Evolutionary conservation across 768 basidiomycete genomes (phyloP), one percentile per base, ranked within the genome.

Genomic region (Mycena amicta): DNA sequence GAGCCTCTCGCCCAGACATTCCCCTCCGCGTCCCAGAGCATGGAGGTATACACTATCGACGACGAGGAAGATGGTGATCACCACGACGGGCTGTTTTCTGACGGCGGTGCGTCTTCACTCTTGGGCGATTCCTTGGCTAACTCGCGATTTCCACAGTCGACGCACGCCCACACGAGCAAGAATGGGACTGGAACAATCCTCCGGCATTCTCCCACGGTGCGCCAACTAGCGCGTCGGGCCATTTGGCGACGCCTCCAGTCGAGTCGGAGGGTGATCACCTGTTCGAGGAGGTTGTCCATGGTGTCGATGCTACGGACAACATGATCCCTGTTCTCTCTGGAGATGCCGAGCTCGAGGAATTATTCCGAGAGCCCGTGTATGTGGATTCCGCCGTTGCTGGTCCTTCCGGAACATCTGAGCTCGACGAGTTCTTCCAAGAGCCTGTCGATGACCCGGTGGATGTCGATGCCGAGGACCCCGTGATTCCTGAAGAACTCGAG

Each of bases 151-250:
- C n/a, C n/a, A n/a, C n/a, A n/a, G n/a, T n/a, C n/a, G n/a, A n/a
- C n/a, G n/a, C n/a, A n/a, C n/a, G n/a, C n/a, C n/a, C n/a, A 45
- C 43, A 37, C 33, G 33, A 37, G n/a, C n/a, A n/a, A n/a, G n/a
- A 8, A 37, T 43, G 41, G 41, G 68, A 76, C 41, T 76, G 75
- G 75, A 73, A 71, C 56, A 67, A 65, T 55, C 74, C 75, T 20
- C 71, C 74, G 18, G 73, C 74, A 1, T 74, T 74, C 52, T 56
- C 68, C 20, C 23, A 41, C 4, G 71, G 70, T 4, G 63, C 64
- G 22, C 23, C 66, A 2, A 61, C 71, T 22, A 67, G 62, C 5
- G 50, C 60, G 13, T 41, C 62, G 31, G 62, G 64, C 25, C 57
- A 64, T 22, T 59, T 63, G 28, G 59, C 49, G 20, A 57, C 55